Evolutionary conservation across 2,329 filamentous ascomycete species (phyloP), one percentile per base, ranked within the genome.

Genomic region (Fusarium sp.): DNA sequence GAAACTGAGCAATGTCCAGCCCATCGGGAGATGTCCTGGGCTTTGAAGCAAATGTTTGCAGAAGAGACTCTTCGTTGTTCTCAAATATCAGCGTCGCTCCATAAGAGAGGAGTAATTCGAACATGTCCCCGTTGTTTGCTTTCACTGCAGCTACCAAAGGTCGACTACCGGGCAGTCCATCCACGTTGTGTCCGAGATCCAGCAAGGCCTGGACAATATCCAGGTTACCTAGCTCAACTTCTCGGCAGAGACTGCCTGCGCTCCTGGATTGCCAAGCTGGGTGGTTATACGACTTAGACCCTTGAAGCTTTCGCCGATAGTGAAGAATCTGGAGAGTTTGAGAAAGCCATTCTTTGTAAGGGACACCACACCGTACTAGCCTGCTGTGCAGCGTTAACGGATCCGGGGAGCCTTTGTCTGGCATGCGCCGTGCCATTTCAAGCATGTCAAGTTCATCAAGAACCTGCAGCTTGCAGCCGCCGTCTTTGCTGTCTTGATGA

Each of bases 341-440:
- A n/a, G 54, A 58, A 50, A 58, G 27, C 43, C 54, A 50, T 15
- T 50, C 31, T 6, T 58, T 48, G 34, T 58, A 39, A 3, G 18
- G 27, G 5, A 18, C 34, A 27, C 54, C 54, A 5, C 54, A 58
- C 6, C 54, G 54, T 13, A 58, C 43, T 3, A 58, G 54, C 12
- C 54, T 58, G 28, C 54, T 58, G n/a, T 58, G 54, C n/a, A 50
- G 54, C 18, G 43, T 58, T 9, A 58, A 58, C 2, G 54, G 54
- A 7, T 58, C 44, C 43, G 44, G 16, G 4, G 16, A 27, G 3
- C 55, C 55, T 18, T 40, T 58, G 3, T 15, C 18, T 3, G 16
- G 28, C 36, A 58, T 58, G 4, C 31, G 34, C 12, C 16, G 43
- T 11, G 44, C 55, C n/a, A 31, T 16, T 7, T 59, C 28, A 11